Conservation (phyloP, 108 stramenopile genomes). For the Aurantiochytrium sp. region DNA sequence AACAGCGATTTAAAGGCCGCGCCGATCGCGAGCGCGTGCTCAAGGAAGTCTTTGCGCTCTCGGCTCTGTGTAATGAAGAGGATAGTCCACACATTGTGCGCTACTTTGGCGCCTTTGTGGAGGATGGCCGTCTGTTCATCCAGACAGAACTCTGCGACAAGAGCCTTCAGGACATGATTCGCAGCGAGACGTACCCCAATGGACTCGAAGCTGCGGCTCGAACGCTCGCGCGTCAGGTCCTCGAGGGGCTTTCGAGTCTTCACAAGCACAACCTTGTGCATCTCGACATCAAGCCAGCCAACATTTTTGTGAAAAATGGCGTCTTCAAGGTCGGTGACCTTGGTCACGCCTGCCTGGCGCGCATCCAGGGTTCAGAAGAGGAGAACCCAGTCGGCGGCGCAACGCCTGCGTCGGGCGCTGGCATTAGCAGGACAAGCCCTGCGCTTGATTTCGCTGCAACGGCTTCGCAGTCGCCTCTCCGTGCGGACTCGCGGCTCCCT, state of each 20-base stretch:
- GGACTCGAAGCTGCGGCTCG: neutral
- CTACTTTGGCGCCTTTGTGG: constrained; percentile 38
- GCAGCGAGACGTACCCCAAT: neutral
- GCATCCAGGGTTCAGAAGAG: neutral
- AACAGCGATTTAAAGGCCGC: constrained; percentile 28
- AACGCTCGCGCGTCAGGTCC: constrained; percentile 28
- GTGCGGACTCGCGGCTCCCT: neutral
- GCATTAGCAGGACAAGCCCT: too few species aligned
- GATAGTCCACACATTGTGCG: constrained; percentile 34
- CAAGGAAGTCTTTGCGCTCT: constrained; percentile 41
- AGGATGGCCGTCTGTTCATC: constrained; percentile 44
- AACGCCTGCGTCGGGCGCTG: too few species aligned
- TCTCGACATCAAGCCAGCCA: constrained; percentile 50
- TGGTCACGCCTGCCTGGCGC: constrained; percentile 29
- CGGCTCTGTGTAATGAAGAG: constrained; percentile 30
- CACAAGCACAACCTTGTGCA: constrained; percentile 35
- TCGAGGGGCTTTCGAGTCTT: constrained; percentile 31
- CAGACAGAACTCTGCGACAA: constrained; percentile 48
- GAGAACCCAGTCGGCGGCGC: neutral
- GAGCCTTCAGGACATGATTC: constrained; percentile 31
- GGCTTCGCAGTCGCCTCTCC: too few species aligned
- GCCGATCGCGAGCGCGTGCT: constrained; percentile 38
- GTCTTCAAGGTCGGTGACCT: constrained; percentile 44
- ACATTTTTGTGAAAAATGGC: constrained; percentile 42
- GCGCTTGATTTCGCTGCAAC: too few species aligned